Conservation (phyloP, 768 basidiomycete genomes). For the Suillus occidentalis region DNA sequence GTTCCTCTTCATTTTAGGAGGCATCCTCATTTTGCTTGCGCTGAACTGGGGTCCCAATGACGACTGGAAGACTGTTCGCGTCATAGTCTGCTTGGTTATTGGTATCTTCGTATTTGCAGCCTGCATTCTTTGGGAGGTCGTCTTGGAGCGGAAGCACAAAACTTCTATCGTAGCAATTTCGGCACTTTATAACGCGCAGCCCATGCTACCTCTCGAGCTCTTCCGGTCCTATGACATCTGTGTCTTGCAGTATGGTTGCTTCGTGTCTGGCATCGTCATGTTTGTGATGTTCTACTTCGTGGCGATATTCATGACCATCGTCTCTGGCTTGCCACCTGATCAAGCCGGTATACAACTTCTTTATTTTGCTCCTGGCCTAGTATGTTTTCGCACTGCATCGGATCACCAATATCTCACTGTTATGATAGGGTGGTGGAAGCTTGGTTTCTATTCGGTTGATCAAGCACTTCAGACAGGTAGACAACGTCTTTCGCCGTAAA, state of each 20-base stretch:
- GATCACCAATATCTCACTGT: background rate
- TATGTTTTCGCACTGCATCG: conserved; percentile 19
- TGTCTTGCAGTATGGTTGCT: conserved; percentile 37
- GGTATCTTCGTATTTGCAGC: conserved; percentile 41
- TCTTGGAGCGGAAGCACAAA: conserved; percentile 32
- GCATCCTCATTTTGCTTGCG: conserved; percentile 48
- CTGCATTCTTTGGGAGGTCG: conserved; percentile 44
- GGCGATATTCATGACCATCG: conserved; percentile 50
- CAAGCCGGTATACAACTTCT: conserved; percentile 48
- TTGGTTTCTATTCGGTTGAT: conserved; percentile 36
- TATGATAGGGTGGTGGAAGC: conserved; percentile 38
- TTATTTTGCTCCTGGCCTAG: conserved; percentile 52
- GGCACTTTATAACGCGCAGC: conserved; percentile 31
- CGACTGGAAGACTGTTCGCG: conserved; percentile 41
- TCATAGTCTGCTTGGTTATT: conserved; percentile 48
- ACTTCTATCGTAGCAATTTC: background rate
- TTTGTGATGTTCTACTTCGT: conserved; percentile 57
- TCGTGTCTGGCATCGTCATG: conserved; percentile 48
- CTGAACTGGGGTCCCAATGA: conserved; percentile 51
- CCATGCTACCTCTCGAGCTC: conserved; percentile 48
- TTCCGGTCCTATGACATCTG: conserved; percentile 45
- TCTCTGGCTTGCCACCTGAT: conserved; percentile 39
- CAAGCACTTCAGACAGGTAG: conserved; percentile 37
- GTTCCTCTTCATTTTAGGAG: conserved; percentile 41
- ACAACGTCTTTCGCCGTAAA: conserved; percentile 2